Evolutionary conservation across 192 early-diverging fungal species (phyloP).

Genomic region (Coemansia sp.): DNA sequence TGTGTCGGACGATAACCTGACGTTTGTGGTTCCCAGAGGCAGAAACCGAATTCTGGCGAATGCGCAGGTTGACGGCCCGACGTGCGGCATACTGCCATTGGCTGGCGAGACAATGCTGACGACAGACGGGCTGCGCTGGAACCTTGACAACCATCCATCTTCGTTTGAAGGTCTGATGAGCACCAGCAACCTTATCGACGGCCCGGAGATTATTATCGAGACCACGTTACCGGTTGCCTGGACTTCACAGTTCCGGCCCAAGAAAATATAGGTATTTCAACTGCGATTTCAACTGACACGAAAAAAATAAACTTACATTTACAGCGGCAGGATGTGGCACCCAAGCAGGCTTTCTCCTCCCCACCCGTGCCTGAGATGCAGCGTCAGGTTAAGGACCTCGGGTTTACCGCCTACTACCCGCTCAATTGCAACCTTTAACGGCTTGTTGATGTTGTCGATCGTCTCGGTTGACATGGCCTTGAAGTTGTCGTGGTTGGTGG

Average conservation of each 20-base stretch:
- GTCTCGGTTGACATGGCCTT: slow-evolving; percentile 17
- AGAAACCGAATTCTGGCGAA: slow-evolving; percentile 65
- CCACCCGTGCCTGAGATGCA: slow-evolving; percentile 36
- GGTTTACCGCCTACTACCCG: slow-evolving; percentile 38
- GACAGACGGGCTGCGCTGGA: slow-evolving; percentile 80
- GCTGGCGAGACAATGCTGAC: slow-evolving; percentile 59
- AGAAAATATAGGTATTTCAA: background rate
- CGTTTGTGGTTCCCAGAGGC: slow-evolving; percentile 61
- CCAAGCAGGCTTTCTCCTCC: slow-evolving; percentile 48
- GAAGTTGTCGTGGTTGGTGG: slow-evolving; percentile 19
- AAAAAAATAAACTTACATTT: too few species aligned
- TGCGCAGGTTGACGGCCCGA: slow-evolving; percentile 70
- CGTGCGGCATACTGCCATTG: slow-evolving; percentile 86
- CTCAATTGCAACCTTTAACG: slow-evolving; percentile 19
- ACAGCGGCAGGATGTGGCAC: slow-evolving; percentile 30
- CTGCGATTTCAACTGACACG: too few species aligned
- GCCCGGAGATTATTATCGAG: slow-evolving; percentile 58
- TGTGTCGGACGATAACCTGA: slow-evolving; percentile 71
- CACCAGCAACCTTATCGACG: slow-evolving; percentile 77
- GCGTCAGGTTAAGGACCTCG: slow-evolving; percentile 1
- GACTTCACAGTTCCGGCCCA: slow-evolving; percentile 68
- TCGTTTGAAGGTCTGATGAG: slow-evolving; percentile 79
- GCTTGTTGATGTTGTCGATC: slow-evolving; percentile 17
- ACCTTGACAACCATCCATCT: slow-evolving; percentile 56
- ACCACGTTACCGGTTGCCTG: slow-evolving; percentile 75